Base-by-base conservation (phyloP, 139 green algal species). In the Closterium sp. region DNA sequence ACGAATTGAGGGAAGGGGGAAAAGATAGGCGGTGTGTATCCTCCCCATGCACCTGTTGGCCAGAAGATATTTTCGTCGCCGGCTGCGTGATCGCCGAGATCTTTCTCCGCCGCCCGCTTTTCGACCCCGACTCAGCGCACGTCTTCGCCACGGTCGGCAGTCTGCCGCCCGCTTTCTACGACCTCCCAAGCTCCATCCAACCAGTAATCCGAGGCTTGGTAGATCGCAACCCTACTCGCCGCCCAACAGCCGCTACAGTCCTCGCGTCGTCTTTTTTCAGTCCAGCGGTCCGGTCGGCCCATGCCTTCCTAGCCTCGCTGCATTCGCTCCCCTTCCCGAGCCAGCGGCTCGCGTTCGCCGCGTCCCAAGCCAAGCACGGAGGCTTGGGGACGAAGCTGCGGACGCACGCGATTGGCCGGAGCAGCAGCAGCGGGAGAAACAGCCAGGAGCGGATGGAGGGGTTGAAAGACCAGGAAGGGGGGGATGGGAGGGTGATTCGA, bases 81-180 rank as follows among this genome's bases (percentile, higher is more conserved):
- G 88, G 88, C 33, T 91, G 88, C 69, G 31, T 91, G 34, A 33
- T 86, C 8, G 88, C 88, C 1, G 88, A 91, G 66, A 23, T 91
- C 9, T 91, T 85, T 16, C 84, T 91, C 28, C 34, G 69, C 28
- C 25, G 34, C 16, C 88, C 88, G 34, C 88, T 91, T 34, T 91
- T 91, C 25, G 55, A 91, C 38, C 34, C 33, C 3, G 64, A 87
- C 30, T 91, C 84, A 19, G 55, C 55, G 21, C 16, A 33, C 34
- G 25, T 85, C 28, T 34, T 43, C 32, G 32, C 32, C 21, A 33
- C 32, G 30, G 32, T 35, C 31, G 31, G 84, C 21, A 28, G 33
- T 30, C 25, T 33, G 28, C 88, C 88, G 25, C n/a, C 38, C 25
- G 25, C 69, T 25, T 91, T 91, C 30, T 33, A 87, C 25, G 34